These are phyloP conservation scores for Arthromyces matolae DNA, from an alignment of 768 basidiomycete genomes.

Conservation along the genomic window DNA sequence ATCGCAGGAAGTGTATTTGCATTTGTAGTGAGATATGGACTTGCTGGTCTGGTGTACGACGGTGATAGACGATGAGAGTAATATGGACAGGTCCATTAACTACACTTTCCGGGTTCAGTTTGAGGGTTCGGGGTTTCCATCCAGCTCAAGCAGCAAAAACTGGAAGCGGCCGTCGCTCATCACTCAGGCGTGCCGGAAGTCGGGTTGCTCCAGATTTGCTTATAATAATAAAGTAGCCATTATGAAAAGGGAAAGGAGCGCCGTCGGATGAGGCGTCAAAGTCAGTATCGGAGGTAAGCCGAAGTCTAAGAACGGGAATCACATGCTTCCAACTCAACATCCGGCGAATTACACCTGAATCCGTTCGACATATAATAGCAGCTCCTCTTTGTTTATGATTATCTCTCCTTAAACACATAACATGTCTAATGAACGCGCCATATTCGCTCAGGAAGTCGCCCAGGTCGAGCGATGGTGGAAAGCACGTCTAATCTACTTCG, in stretches of 20 bases:
- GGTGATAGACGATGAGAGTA: slow-evolving; percentile 73
- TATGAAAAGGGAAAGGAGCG: slow-evolving; percentile 15
- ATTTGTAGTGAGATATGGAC: slow-evolving; percentile 85
- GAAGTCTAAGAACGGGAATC: slow-evolving; percentile 30
- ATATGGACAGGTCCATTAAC: slow-evolving; percentile 3
- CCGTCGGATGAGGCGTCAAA: slow-evolving; percentile 19
- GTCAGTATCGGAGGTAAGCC: slow-evolving; percentile 9
- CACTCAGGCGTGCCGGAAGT: slow-evolving; percentile 7
- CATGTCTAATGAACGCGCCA: slow-evolving; percentile 65
- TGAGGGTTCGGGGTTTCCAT: no score
- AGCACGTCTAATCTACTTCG: slow-evolving; percentile 42
- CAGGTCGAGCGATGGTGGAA: slow-evolving; percentile 91
- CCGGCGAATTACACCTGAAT: slow-evolving; percentile 18
- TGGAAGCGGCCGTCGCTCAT: no score
- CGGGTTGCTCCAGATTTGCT: not conserved
- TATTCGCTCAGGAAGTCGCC: slow-evolving; percentile 78
- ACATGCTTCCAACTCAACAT: slow-evolving; percentile 37
- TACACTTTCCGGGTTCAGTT: no score
- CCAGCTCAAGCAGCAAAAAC: no score
- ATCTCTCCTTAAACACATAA: slow-evolving; percentile 18
- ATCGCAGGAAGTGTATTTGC: slow-evolving; percentile 74
- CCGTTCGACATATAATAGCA: slow-evolving; percentile 24
- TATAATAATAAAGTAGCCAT: no score
- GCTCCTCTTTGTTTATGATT: slow-evolving; percentile 12
- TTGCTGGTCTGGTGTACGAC: slow-evolving; percentile 87